A percentile compares a stretch with the other conserved stretches of the same genome.
phyloP scores from a whole-genome alignment of 1,139 yeast species.

The Yamadazyma kanchanaburiensis region DNA sequence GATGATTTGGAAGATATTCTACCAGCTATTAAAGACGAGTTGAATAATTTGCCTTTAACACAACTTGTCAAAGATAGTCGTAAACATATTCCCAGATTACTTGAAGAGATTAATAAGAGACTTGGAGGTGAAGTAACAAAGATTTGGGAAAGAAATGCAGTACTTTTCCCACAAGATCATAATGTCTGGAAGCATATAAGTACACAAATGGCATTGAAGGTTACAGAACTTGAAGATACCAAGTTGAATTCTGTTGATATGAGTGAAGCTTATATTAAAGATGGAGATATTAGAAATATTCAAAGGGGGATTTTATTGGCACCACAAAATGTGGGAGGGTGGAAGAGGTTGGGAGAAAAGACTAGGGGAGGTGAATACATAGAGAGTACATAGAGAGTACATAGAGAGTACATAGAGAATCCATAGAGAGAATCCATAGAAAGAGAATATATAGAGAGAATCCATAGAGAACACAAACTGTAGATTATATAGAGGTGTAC shows the following conservation, averaged over 20 bases:
- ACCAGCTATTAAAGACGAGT: constrained; percentile 65
- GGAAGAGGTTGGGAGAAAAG: background rate
- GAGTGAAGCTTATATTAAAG: constrained; percentile 46
- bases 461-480: too few relatives aligned
- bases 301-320: constrained; percentile 52
- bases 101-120: constrained; percentile 48
- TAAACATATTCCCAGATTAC: constrained; percentile 56
- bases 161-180: constrained; percentile 69
- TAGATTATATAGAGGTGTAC: too few relatives aligned
- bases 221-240: constrained; percentile 49
- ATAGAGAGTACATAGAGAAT: too few relatives aligned
- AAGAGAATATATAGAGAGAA: too few relatives aligned
- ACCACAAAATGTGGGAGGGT: constrained; percentile 16
- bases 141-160: constrained; percentile 69
- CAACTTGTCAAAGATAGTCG: constrained; percentile 50
- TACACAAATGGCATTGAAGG: constrained; percentile 39
- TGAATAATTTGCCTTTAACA: constrained; percentile 47
- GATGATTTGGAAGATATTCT: constrained; percentile 60
- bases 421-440: too few relatives aligned
- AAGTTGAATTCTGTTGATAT: constrained; percentile 51
- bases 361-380: too few relatives aligned
- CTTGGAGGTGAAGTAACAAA: constrained; percentile 16
- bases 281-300: constrained; percentile 47
- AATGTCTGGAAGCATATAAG: constrained; percentile 67
- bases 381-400: too few relatives aligned